phyloP scores from a whole-genome alignment of 179 eudicot species.

The Beta macrorhiza region DNA sequence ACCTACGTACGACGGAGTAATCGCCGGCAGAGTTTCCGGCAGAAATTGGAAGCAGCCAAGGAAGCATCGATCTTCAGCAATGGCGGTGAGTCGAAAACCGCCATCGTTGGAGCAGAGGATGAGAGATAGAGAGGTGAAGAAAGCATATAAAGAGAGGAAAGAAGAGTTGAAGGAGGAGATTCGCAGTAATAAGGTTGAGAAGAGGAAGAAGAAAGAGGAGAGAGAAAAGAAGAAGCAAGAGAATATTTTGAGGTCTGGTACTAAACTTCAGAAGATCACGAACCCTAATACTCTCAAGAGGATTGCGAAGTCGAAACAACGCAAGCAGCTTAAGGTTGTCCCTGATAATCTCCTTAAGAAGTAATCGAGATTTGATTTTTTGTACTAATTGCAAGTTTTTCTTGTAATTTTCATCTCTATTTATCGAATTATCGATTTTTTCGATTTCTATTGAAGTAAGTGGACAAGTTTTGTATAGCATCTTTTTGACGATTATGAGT shows the following conservation, averaged over 20 bases:
- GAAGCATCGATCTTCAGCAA: conserved; percentile 55
- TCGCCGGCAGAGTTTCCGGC: conserved; percentile 85
- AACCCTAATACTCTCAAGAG: conserved; percentile 84
- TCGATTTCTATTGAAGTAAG: too few relatives aligned
- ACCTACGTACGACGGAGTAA: conserved; percentile 85
- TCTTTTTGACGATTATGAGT: too few relatives aligned
- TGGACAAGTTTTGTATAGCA: too few relatives aligned
- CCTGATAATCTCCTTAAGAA: conserved; percentile 62
- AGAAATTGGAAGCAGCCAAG: conserved; percentile 79
- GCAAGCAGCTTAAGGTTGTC: conserved; percentile 72
- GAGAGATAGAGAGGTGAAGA: conserved; percentile 72
- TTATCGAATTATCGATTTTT: not conserved
- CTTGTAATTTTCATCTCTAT: not conserved
- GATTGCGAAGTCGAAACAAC: conserved; percentile 72
- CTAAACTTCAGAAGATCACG: conserved; percentile 71
- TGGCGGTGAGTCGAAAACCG: conserved; percentile 42
- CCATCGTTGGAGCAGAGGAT: conserved; percentile 53
- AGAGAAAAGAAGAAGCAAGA: conserved; percentile 87
- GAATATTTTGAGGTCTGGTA: conserved; percentile 65
- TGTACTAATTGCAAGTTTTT: not conserved
- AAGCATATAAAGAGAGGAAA: conserved; percentile 78
- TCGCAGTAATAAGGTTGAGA: conserved; percentile 61
- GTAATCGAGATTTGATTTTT: not conserved
- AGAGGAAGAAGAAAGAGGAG: conserved; percentile 73
- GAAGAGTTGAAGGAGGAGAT: conserved; percentile 89